Percentiles rank a stretch among this genome's conserved stretches.
phyloP scores from a whole-genome alignment of 164 flowering plant species.

The Dillenia suffruticosa region DNA sequence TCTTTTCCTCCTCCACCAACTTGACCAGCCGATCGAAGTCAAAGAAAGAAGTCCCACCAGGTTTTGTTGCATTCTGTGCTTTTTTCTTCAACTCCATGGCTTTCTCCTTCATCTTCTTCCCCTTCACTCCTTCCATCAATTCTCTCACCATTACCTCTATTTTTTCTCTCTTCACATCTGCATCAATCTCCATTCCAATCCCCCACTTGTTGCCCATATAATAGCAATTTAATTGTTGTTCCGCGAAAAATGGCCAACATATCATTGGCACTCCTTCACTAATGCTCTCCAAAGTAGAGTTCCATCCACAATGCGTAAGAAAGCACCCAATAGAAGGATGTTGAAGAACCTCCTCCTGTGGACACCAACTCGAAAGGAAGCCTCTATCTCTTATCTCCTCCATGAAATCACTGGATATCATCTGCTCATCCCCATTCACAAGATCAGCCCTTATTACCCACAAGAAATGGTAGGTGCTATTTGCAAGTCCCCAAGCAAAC shows the following conservation, averaged over 20 bases:
- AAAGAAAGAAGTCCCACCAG: too few species aligned
- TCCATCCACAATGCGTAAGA: constrained; percentile 1
- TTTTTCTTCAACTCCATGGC: too few species aligned
- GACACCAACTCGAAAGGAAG: background rate
- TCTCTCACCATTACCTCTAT: too few species aligned
- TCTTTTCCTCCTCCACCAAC: too few species aligned
- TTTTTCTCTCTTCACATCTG: too few species aligned
- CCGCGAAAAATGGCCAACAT: constrained; percentile 11
- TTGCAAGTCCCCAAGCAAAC: constrained; percentile 10
- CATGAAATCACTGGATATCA: constrained; percentile 1
- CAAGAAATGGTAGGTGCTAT: background rate
- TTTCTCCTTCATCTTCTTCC: too few species aligned
- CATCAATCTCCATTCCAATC: too few species aligned
- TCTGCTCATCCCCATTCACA: background rate
- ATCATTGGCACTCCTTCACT: background rate
- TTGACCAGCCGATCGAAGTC: too few species aligned
- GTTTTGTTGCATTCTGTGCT: too few species aligned
- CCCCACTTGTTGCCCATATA: background rate
- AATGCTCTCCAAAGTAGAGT: too few species aligned
- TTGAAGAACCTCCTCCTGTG: constrained; percentile 5
- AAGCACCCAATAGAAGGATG: constrained; percentile 10
- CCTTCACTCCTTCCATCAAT: too few species aligned
- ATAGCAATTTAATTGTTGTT: constrained; percentile 3
- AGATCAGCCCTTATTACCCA: constrained; percentile 9
- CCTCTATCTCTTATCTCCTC: constrained; percentile 6